Base-by-base conservation (phyloP, 441 rosid species). In the Biscutella laevigata region DNA sequence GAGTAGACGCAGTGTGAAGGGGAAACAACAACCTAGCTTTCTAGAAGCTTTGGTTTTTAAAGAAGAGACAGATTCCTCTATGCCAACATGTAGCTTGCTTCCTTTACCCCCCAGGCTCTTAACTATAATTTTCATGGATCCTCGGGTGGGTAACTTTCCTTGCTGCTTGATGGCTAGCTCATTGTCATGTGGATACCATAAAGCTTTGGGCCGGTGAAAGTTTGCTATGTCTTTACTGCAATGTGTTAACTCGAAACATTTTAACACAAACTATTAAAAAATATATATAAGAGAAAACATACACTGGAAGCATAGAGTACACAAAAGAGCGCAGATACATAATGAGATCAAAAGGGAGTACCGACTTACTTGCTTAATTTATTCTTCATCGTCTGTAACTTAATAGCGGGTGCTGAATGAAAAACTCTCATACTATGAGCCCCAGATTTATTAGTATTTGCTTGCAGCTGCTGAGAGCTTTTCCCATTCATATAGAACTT, bases 91-190 rank as follows among this genome's bases (percentile, higher is more conserved):
- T 38, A 94, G 77, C 73, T 84, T 89, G 71, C 86, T 84, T 64
- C 96, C 99, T 75, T 94, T 94, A 57, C 97, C 97, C 59, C 99
- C 97, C 71, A 89, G 72, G 72, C 97, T 94, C 88, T 87, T 94
- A 22, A 94, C 62, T 50, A 94, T 70, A 57, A 89, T 72, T 73
- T 83, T 89, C 97, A 89, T 86, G 43, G 87, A 80, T 28, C 99
- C 94, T 51, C 69, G 77, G 4, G 91, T 72, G 25, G 95, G 85
- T 48, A 84, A 75, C 81, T 82, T 86, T 55, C 82, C 86, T 77
- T 77, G 96, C 62, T 81, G 87, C 73, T 86, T 86, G 57, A 85
- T 86, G 55, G 95, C 96, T 61, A 89, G 83, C 77, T 86, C 97
- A 77, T 77, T 84, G 69, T 81, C 96, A 76, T 86, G 94, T 13